Base-by-base conservation (phyloP, 2,329 filamentous ascomycete genomes). In the Teratosphaeriaceae sp. region DNA sequence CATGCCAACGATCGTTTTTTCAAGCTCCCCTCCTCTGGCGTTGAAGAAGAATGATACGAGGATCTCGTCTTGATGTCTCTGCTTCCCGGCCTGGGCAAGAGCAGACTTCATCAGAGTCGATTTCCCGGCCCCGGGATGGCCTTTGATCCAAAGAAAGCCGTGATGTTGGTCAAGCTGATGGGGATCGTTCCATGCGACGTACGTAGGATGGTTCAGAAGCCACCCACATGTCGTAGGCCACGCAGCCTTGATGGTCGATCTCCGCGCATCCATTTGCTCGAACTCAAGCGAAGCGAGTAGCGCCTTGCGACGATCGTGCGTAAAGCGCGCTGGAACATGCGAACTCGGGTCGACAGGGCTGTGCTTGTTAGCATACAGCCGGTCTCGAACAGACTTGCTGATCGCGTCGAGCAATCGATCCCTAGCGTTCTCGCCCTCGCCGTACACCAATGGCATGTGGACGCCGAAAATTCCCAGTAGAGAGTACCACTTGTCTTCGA, bases 41-140 rank as follows among this genome's bases (percentile, higher is more conserved):
- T 74, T 69, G 60, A 75, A 75, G 59, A 74, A 75, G 52, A 73
- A 75, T 0, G 65, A 67, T 1, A 72, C 43, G 0, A 68, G 48
- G 0, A 59, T 30, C 1, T 46, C 44, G 12, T 52, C 46, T 2
- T 37, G 20, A 2, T 12, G 5, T 19, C 51, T 55, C 16, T 39
- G 47, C 15, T 47, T 48, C n/a, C 49, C 33, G 13, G 47, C 40
- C 9, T 44, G n/a, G 9, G 30, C 31, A 19, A 49, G 35, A 2
- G 45, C 37, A 39, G 46, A 56, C 40, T 62, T 65, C 53, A 64
- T 61, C 3, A 71, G 42, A 0, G 66, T 72, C 9, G 50, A 68
- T 55, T 45, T 65, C 56, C 64, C 66, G 2, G 62, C 51, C 2
- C 63, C 65, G 11, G 65, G 59, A 38, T 68, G 67, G 1, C 65